Evolutionary conservation across 2,329 filamentous ascomycete genomes (phyloP), one percentile per base, ranked within the genome.

Genomic region (Sarocladium oryzae): DNA sequence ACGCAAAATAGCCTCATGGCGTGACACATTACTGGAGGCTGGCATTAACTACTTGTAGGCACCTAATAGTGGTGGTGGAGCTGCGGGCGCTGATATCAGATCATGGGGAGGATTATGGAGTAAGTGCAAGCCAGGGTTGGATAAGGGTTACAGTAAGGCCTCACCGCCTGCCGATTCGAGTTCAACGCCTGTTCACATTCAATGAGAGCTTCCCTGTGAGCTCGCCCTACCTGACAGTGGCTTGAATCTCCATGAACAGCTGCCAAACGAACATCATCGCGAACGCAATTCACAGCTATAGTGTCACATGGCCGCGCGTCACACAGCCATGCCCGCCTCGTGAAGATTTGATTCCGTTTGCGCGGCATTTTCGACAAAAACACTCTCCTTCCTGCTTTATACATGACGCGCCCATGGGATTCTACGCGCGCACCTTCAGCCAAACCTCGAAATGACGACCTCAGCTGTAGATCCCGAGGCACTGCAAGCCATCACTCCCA

Each of bases 401-500:
- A 26, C 40, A 45, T 45, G 40, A 45, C 40, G 40, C 40, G 40
- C 40, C n/a, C n/a, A 26, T 26, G 18, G 11, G 18, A 16, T 28
- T 5, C 40, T 45, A 9, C 13, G 18, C 21, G 40, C 40, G 40
- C 40, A n/a, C 13, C 37, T 21, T 20, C 16, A 33, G 43, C 43
- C 21, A 48, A 9, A 8, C 15, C 4, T 10, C 30, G 32, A 23
- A 18, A 67, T 66, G 65, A 53, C 59, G 50, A 55, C 59, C 46
- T 51, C 52, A 38, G 57, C 58, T 26, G 40, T 49, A 20, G 43
- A 52, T n/a, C 49, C 51, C 24, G 58, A 62, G 43, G 53, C 56
- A 51, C 60, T 67, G 26, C 57, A 52, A 16, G 52, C 58, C 52
- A 63, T 64, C 51, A 78, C 76, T 9, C 26, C 43, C 26, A 48